Evolutionary conservation across 345 rosid genomes (phyloP), one percentile per base, ranked within the genome.

Genomic region (Eucalyptus pumila): DNA sequence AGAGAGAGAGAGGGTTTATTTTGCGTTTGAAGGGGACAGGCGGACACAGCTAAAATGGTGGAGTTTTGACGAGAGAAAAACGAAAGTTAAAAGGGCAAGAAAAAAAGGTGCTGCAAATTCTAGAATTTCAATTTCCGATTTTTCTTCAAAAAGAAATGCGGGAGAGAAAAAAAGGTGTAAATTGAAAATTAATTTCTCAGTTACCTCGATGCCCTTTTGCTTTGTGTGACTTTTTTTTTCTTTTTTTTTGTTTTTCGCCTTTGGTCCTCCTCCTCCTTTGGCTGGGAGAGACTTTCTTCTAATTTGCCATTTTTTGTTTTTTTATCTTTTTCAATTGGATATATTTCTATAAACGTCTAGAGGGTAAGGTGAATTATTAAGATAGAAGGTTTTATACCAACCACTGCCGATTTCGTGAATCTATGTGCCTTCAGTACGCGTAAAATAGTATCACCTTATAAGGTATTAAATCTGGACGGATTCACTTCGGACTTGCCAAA

Each of bases 21-120:
- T 80, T 72, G 88, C 88, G 90, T 65, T 89, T 89, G 88, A 90
- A 90, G 89, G 91, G 91, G 89, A 87, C 91, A 85, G 50, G 87
- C 80, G 87, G 89, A 81, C 91, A 89, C 91, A 89, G 67, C 91
- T 90, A 87, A 54, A 56, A 40, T 86, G 30, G 51, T 51, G 62
- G 58, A 69, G 52, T 86, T 69, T 45, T 32, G 86, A 72, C 69
- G 44, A 49, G 56, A 69, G 45, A 89, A 86, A 89, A 42, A 27
- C 80, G 51, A 48, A 86, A 32, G 51, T 42, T 49, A 86, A 89
- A 60, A 42, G 26, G 42, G 60, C 44, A 42, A 62, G 17, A 32
- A 15, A 72, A 37, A 51, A 88, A 37, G 50, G 83, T 34, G 56
- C 40, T 52, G 51, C n/a, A 32, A 89, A 85, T 56, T 56, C 62